phyloP scores from a whole-genome alignment of 208 protist species.

The Trypanosoma congolense region DNA sequence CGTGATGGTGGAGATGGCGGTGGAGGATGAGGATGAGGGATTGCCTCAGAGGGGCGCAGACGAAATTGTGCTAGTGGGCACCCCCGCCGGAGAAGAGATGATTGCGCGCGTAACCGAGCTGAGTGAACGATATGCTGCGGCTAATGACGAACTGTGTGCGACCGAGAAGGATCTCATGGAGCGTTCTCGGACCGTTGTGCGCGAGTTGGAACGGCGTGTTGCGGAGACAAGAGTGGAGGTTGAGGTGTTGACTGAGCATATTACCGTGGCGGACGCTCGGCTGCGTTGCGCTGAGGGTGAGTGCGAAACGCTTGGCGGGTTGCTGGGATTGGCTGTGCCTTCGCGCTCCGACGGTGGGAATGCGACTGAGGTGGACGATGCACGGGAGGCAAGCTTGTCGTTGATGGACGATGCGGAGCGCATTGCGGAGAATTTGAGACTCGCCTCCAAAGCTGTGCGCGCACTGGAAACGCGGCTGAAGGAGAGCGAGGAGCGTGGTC shows the following conservation, averaged over 20 bases:
- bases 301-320: background rate
- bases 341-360: too few species aligned
- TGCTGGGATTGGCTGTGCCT: too few species aligned
- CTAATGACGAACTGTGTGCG: background rate
- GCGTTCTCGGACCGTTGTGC: background rate
- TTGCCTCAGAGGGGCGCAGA: too few species aligned
- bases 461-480: background rate
- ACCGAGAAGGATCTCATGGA: background rate
- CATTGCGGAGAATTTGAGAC: background rate
- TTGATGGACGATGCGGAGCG: background rate
- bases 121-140: background rate
- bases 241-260: background rate
- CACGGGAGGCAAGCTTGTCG: background rate
- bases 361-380: too few species aligned
- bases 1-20: background rate
- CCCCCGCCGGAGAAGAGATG: background rate
- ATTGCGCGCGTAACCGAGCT: background rate
- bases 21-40: background rate
- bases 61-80: background rate
- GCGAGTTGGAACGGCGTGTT: background rate
- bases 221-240: background rate
- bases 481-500: background rate
- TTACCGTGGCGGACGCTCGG: background rate
- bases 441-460: background rate
- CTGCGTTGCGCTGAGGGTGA: background rate